Conservation (phyloP, 1,139 yeast genomes). For the Yamadazyma oceani region DNA sequence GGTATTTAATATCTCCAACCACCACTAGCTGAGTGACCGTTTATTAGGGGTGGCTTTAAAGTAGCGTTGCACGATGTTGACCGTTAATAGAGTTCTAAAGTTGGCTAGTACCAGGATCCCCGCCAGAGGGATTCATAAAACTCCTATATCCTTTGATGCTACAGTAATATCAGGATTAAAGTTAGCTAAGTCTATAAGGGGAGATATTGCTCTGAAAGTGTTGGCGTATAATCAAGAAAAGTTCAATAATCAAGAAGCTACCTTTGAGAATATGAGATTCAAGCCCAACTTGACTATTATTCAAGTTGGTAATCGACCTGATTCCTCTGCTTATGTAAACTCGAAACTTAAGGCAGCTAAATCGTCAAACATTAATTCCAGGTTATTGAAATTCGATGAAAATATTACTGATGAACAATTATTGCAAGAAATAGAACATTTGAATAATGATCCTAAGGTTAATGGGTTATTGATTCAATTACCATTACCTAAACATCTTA, state of each 20-base stretch:
- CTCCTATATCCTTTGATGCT: slow-evolving; percentile 28
- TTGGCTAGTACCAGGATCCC: neutral
- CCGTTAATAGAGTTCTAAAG: neutral
- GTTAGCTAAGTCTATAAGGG: slow-evolving; percentile 40
- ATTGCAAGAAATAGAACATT: slow-evolving; percentile 51
- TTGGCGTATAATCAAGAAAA: slow-evolving; percentile 35
- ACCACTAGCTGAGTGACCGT: too few species aligned
- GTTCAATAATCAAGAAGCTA: slow-evolving; percentile 15
- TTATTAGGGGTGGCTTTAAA: too few species aligned
- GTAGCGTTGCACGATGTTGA: too few species aligned
- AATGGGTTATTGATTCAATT: slow-evolving; percentile 73
- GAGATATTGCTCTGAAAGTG: slow-evolving; percentile 43
- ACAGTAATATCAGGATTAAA: slow-evolving; percentile 45
- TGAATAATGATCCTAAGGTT: slow-evolving; percentile 63
- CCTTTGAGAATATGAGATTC: slow-evolving; percentile 41
- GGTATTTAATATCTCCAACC: too few species aligned
- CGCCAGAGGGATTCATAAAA: slow-evolving; percentile 13
- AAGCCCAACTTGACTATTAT: slow-evolving; percentile 65
- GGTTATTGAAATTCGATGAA: slow-evolving; percentile 56
- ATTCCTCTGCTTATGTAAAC: slow-evolving; percentile 73
- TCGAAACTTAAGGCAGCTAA: slow-evolving; percentile 74
- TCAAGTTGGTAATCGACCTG: slow-evolving; percentile 77
- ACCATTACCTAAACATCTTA: slow-evolving; percentile 69
- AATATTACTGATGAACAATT: slow-evolving; percentile 56
- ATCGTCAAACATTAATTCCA: slow-evolving; percentile 63